phyloP scores from a whole-genome alignment of 1,284 basidiomycete species.

The Stygiomarasmius scandens region DNA sequence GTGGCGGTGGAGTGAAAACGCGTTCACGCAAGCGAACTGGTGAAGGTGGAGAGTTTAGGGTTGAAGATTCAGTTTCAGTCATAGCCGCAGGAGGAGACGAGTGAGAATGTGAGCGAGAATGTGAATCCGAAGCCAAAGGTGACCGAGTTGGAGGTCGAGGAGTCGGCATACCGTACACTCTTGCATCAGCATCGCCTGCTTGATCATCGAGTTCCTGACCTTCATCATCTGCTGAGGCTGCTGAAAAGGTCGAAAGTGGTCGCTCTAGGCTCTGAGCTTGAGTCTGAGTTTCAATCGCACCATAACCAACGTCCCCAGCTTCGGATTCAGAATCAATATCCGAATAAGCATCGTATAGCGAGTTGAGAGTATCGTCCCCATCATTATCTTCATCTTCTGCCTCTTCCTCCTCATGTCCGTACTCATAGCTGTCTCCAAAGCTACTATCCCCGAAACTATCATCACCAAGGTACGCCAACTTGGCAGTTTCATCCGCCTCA shows the following conservation, averaged over 20 bases:
- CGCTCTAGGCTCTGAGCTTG: too few relatives aligned
- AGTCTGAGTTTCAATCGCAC: too few relatives aligned
- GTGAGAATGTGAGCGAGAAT: not conserved
- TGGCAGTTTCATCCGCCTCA: slow-evolving; percentile 32
- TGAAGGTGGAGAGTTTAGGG: not conserved
- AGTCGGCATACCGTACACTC: not conserved
- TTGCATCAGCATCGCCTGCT: not conserved
- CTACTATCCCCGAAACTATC: not conserved
- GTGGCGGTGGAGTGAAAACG: slow-evolving; percentile 45
- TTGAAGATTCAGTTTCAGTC: too few relatives aligned
- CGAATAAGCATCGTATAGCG: slow-evolving; percentile 46
- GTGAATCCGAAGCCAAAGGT: not conserved
- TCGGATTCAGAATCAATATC: slow-evolving; percentile 20
- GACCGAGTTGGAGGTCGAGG: not conserved
- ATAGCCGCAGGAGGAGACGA: not conserved
- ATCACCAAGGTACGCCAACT: slow-evolving; percentile 39
- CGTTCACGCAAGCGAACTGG: slow-evolving; percentile 23
- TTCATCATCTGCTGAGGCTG: too few relatives aligned
- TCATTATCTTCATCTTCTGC: slow-evolving; percentile 1
- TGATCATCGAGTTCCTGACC: not conserved
- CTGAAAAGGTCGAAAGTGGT: too few relatives aligned
- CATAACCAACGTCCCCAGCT: slow-evolving; percentile 2
- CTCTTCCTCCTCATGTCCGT: not conserved
- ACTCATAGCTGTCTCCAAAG: slow-evolving; percentile 22
- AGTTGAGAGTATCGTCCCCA: slow-evolving; percentile 39